These are phyloP conservation scores for Fonsecaea monophora DNA, from an alignment of 2,329 filamentous ascomycete species.

Conservation along the genomic window DNA sequence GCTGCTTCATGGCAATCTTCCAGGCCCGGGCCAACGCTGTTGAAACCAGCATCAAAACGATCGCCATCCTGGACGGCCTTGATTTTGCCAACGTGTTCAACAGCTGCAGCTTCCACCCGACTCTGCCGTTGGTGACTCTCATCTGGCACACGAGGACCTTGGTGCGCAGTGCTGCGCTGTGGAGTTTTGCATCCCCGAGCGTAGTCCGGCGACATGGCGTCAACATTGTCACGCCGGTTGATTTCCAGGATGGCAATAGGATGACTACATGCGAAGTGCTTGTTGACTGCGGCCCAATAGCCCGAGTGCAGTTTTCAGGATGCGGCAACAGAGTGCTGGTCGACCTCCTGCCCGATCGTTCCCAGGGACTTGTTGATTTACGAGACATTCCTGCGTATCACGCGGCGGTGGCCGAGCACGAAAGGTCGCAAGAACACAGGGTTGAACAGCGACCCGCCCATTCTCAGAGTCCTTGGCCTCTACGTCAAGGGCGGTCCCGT, in stretches of 20 bases:
- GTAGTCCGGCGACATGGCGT: background rate
- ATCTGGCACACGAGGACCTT: background rate
- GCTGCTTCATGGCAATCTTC: background rate
- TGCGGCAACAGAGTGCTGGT: background rate
- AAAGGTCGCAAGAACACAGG: background rate
- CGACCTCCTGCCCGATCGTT: background rate
- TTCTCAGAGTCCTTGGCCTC: background rate
- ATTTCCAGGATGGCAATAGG: background rate
- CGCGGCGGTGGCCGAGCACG: background rate
- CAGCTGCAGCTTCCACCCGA: background rate
- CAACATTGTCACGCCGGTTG: background rate
- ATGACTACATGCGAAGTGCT: background rate
- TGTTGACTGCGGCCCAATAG: background rate
- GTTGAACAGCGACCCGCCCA: background rate
- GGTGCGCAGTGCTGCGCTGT: background rate
- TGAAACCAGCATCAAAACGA: background rate
- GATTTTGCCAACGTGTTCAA: constrained; percentile 1
- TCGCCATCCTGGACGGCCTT: background rate
- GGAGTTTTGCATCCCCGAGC: background rate
- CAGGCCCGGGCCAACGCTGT: background rate
- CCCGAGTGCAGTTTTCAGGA: background rate
- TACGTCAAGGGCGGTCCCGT: background rate
- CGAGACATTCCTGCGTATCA: background rate
- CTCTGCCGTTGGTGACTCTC: background rate
- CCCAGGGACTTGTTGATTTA: background rate